Percentiles rank a stretch among this genome's conserved stretches.
phyloP scores from a whole-genome alignment of 768 basidiomycete species.

The Leccinum variicolor region DNA sequence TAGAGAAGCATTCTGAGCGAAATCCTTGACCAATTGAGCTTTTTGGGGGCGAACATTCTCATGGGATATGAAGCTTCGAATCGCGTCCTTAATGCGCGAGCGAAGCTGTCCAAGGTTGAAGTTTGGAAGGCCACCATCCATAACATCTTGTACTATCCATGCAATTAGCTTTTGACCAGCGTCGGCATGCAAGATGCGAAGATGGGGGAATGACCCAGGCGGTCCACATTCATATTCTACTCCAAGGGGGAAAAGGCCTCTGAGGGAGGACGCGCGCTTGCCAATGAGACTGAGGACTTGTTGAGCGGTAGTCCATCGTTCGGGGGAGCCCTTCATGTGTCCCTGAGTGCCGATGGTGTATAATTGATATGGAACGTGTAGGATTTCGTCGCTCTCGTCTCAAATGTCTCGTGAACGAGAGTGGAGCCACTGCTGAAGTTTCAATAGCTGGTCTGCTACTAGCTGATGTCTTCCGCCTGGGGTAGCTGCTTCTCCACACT shows the following conservation, averaged over 20 bases:
- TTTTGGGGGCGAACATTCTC: neutral
- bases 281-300: neutral
- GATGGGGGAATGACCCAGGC: conserved; percentile 6
- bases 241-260: conserved; percentile 3
- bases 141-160: neutral
- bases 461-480: conserved; percentile 8
- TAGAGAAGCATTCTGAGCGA: neutral
- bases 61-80: conserved; percentile 9
- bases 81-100: neutral
- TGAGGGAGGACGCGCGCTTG: neutral
- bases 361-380: conserved; percentile 46
- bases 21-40: neutral
- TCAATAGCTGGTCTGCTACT: conserved; percentile 18
- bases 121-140: neutral
- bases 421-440: conserved; percentile 19
- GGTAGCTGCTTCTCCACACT: conserved; percentile 12
- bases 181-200: conserved; percentile 15
- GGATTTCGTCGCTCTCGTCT: conserved; percentile 32
- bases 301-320: neutral
- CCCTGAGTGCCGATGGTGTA: conserved; percentile 41
- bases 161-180: conserved; percentile 6
- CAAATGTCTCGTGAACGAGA: conserved; percentile 4
- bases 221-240: conserved; percentile 4
- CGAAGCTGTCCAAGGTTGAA: neutral
- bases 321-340: neutral